Evolutionary conservation across 345 rosid genomes (phyloP).

Genomic region (Citrus mangshanensis): DNA sequence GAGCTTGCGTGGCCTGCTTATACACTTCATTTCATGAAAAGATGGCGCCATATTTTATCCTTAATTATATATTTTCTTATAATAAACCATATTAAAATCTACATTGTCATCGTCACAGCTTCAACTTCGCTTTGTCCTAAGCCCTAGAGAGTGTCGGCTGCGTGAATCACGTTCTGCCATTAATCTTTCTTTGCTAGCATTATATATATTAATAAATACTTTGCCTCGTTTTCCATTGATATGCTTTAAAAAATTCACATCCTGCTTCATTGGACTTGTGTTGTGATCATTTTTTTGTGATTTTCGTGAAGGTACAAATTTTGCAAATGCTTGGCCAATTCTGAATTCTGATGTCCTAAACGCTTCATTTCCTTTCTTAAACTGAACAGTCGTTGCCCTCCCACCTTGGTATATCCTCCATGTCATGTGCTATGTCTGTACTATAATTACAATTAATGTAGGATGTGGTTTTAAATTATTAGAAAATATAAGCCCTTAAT

Average conservation of each 20-base stretch:
- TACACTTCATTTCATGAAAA: not conserved
- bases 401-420: not conserved
- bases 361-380: not conserved
- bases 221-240: not conserved
- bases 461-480: not conserved
- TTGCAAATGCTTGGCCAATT: not conserved
- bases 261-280: not conserved
- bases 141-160: conserved; percentile 13
- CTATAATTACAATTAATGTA: not conserved
- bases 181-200: not conserved
- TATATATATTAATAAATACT: not conserved
- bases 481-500: not conserved
- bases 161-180: conserved; percentile 36
- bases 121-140: not conserved
- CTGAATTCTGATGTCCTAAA: not conserved
- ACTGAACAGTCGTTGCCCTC: not conserved
- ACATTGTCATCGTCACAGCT: conserved; percentile 6
- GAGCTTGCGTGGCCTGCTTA: conserved; percentile 1
- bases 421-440: not conserved
- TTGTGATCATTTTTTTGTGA: not conserved
- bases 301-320: not conserved
- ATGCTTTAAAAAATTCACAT: not conserved
- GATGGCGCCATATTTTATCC: not conserved
- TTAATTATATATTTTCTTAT: not conserved
- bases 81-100: not conserved